Evolutionary conservation across 2,329 filamentous ascomycete species (phyloP).

Genomic region (Dryadomyces quercivorus): DNA sequence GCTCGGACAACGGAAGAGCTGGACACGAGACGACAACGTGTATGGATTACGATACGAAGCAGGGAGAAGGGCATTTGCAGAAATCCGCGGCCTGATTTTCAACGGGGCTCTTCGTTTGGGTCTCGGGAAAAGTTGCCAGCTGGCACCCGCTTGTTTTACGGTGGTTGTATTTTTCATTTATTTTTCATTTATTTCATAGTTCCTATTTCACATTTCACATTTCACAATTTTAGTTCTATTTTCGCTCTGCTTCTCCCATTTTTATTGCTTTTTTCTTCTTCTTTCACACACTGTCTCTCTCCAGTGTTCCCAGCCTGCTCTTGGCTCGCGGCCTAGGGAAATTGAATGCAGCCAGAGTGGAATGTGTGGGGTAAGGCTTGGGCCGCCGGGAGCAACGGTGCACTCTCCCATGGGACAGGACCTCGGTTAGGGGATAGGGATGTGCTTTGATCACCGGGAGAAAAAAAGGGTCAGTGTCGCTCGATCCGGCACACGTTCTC

Average conservation of each 20-base stretch:
- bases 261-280: neutral
- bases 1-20: neutral
- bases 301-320: neutral
- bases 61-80: neutral
- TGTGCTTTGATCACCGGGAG: too few species aligned
- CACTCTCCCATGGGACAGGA: neutral
- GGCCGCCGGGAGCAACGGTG: neutral
- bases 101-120: neutral
- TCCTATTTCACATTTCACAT: too few species aligned
- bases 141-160: neutral
- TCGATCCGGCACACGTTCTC: too few species aligned
- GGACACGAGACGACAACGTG: neutral
- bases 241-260: too few species aligned
- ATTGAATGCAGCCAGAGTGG: neutral
- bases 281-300: neutral
- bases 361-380: constrained; percentile 1
- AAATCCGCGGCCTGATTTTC: neutral
- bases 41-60: neutral
- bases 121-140: neutral
- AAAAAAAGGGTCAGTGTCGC: too few species aligned
- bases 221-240: too few species aligned
- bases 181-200: neutral
- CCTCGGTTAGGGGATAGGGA: neutral
- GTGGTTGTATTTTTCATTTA: neutral
- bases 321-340: neutral